phyloP scores from a whole-genome alignment of 441 rosid genomes.

The Croton setiger region DNA sequence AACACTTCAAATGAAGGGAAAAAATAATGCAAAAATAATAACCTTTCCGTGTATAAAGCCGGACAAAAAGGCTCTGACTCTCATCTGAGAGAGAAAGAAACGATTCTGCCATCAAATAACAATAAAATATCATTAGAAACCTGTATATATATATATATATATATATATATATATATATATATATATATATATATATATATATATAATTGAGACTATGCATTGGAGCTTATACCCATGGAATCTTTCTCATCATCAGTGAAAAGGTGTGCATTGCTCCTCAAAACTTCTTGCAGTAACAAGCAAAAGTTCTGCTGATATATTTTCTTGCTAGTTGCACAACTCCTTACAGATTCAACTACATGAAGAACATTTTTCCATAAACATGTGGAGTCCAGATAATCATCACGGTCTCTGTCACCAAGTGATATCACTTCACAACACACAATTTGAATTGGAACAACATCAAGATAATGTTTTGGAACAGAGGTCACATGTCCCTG shows the following conservation, averaged over 20 bases:
- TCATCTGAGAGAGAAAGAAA: conserved; percentile 57
- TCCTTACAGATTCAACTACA: conserved; percentile 47
- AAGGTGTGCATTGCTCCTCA: conserved; percentile 51
- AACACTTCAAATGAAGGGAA: background rate
- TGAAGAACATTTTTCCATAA: conserved; percentile 59
- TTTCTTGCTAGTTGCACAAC: conserved; percentile 37
- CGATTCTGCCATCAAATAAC: conserved; percentile 54
- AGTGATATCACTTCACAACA: conserved; percentile 34
- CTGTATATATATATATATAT: background rate
- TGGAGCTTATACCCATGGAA: conserved; percentile 52
- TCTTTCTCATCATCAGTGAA: conserved; percentile 57
- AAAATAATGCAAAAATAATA: conserved; percentile 9
- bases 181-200: background rate
- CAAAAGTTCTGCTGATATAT: conserved; percentile 74
- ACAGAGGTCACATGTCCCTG: conserved; percentile 64
- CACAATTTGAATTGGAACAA: conserved; percentile 55
- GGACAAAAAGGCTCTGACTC: conserved; percentile 83
- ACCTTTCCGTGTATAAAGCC: conserved; percentile 91
- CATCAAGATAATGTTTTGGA: conserved; percentile 52
- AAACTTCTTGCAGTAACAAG: conserved; percentile 61
- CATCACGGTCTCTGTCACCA: conserved; percentile 31
- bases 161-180: conserved; percentile 10
- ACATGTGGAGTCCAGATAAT: conserved; percentile 33
- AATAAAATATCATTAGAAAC: conserved; percentile 14
- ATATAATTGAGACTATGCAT: conserved; percentile 11